Evolutionary conservation across 2,329 filamentous ascomycete genomes (phyloP), one percentile per base, ranked within the genome.

Genomic region (Aspergillaceae sp.): DNA sequence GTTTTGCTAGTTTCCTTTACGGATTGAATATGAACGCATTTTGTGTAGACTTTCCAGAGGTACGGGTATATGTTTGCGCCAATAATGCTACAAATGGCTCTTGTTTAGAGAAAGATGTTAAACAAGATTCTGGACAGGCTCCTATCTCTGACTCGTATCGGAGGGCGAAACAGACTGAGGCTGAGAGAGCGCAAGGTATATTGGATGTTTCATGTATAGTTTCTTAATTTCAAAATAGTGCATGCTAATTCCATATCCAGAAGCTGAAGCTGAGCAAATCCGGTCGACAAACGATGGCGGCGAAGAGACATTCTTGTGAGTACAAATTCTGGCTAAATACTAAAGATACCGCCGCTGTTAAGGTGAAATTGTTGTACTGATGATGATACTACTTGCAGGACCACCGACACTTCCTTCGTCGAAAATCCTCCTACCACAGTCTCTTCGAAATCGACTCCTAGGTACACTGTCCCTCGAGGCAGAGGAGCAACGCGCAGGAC

Each of bases 11-110:
- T 56, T 97, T 98, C 60, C 71, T 98, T 40, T 98, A 97, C 59
- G 92, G 92, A 2, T 68, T 98, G 64, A 97, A 97, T 63, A 96
- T 98, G 90, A 97, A 96, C 67, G 92, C 92, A 1, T 98, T 97
- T 65, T 97, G 91, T 65, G 90, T 97, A 30, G 92, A 98, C 66
- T 98, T 96, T 54, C 87, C 89, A 0, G 92, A 98, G 80, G 89
- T 89, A 70, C 19, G 19, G 19, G 19, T 19, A 19, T 19, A 19
- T 19, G 19, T 19, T 19, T 19, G 19, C 19, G 19, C 19, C 2
- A 2, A 19, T 19, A 19, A 19, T 19, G 19, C 19, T 19, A 19
- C 19, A 19, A 19, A 19, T 19, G 19, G 19, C 19, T 19, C 19
- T 19, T 19, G 19, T 19, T 19, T 19, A 19, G 19, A 19, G 19